These are phyloP conservation scores for Sutorius australiensis DNA, from an alignment of 768 basidiomycete genomes.

Conservation along the genomic window DNA sequence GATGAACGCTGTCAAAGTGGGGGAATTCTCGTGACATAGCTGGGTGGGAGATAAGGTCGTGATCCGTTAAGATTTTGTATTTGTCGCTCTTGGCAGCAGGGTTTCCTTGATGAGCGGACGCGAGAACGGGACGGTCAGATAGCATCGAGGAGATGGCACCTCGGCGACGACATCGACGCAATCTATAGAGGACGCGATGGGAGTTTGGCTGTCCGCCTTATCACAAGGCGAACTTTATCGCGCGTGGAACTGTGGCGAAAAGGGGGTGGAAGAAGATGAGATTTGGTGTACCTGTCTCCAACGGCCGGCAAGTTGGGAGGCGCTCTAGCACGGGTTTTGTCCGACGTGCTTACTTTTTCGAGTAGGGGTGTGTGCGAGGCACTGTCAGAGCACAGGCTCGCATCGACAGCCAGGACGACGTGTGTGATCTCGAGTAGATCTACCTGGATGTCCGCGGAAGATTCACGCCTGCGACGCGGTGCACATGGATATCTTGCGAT, in stretches of 20 bases:
- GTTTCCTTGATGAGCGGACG: conserved; percentile 7
- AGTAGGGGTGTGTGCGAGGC: conserved; percentile 5
- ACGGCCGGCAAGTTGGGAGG: conserved; percentile 10
- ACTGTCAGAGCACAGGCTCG: conserved; percentile 1
- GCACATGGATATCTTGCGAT: conserved; percentile 32
- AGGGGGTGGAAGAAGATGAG: conserved; percentile 28
- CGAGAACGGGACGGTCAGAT: neutral
- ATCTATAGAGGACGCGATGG: conserved; percentile 11
- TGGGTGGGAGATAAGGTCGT: conserved; percentile 30
- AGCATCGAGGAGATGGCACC: neutral
- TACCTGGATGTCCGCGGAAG: conserved; percentile 31
- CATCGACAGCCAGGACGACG: conserved; percentile 22
- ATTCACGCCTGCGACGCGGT: conserved; percentile 27
- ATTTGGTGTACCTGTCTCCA: conserved; percentile 14
- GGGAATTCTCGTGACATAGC: conserved; percentile 9
- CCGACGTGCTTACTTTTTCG: conserved; percentile 21
- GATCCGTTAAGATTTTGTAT: conserved; percentile 27
- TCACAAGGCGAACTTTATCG: conserved; percentile 9
- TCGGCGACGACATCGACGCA: conserved; percentile 14
- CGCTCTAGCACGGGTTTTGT: conserved; percentile 1
- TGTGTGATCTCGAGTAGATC: conserved; percentile 23
- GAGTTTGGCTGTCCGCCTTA: neutral
- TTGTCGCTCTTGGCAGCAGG: neutral
- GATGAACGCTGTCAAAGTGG: conserved; percentile 9
- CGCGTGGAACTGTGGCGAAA: conserved; percentile 17